Evolutionary conservation across 768 basidiomycete species (phyloP).

Genomic region (Tremella yokohamensis): DNA sequence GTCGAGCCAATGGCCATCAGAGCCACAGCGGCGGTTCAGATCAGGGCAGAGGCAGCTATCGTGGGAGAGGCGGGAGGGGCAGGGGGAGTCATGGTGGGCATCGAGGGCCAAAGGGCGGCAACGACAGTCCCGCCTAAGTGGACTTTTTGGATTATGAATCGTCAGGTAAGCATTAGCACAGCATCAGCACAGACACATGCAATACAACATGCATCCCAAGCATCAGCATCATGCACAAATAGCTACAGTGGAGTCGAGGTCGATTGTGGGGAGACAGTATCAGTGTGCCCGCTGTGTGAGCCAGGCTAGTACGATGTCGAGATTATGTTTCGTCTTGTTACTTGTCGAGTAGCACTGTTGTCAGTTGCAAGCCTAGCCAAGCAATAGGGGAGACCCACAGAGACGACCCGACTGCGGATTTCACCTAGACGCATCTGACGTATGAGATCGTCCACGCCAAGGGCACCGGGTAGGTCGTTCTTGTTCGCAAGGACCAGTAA

Average conservation of each 20-base stretch:
- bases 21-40: too few relatives aligned
- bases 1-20: neutral
- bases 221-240: neutral
- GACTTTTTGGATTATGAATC: neutral
- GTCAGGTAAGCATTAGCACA: neutral
- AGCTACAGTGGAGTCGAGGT: conserved; percentile 1
- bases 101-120: neutral
- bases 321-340: conserved; percentile 91
- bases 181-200: neutral
- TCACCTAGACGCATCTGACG: conserved; percentile 59
- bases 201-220: conserved; percentile 7
- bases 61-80: neutral
- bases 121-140: too few relatives aligned
- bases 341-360: conserved; percentile 66
- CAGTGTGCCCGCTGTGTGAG: conserved; percentile 63
- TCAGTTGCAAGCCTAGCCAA: neutral
- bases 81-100: conserved; percentile 1
- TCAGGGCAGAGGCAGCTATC: neutral
- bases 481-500: conserved; percentile 71
- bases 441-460: conserved; percentile 78
- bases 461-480: conserved; percentile 75
- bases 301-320: conserved; percentile 89
- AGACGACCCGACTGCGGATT: conserved; percentile 42
- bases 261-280: neutral
- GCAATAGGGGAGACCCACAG: conserved; percentile 43